These are phyloP conservation scores for Edaphochlamys debaryana DNA, from an alignment of 139 green algal genomes.

Conservation along the genomic window DNA sequence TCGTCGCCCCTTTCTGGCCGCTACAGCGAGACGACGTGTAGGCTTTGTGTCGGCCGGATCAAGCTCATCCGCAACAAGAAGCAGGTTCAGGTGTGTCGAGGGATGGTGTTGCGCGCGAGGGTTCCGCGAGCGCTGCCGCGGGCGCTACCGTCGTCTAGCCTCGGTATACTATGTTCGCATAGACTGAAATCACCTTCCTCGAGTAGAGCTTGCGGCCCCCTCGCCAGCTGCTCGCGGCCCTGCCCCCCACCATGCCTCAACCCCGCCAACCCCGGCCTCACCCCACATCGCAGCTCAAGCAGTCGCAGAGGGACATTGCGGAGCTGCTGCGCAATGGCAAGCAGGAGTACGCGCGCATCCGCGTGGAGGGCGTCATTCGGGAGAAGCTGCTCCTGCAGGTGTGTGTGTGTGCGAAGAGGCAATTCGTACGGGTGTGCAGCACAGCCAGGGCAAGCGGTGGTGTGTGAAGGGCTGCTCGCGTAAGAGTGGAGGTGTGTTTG, in stretches of 20 bases:
- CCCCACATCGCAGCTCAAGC: slow-evolving; percentile 71
- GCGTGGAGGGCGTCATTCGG: slow-evolving; percentile 89
- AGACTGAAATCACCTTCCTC: background rate
- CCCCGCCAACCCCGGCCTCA: no score
- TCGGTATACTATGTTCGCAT: background rate
- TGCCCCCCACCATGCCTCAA: background rate
- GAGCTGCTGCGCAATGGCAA: slow-evolving; percentile 78
- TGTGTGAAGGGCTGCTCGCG: no score
- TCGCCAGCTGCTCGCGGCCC: background rate
- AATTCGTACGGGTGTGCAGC: no score
- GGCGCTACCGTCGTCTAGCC: background rate
- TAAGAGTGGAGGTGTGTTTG: no score
- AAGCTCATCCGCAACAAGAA: slow-evolving; percentile 86
- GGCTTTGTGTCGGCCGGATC: slow-evolving; percentile 74
- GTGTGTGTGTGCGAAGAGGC: no score
- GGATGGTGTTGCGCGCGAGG: no score
- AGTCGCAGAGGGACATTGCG: slow-evolving; percentile 77
- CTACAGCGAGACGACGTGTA: slow-evolving; percentile 76
- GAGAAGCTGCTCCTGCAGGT: slow-evolving; percentile 75
- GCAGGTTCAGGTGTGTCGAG: slow-evolving; percentile 47
- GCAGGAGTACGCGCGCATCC: slow-evolving; percentile 84
- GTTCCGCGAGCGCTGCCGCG: no score
- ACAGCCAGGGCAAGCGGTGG: no score
- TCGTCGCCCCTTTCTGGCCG: background rate
- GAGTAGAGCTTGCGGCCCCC: background rate